Percentiles rank a stretch among this genome's conserved stretches.
Conservation (phyloP, 441 rosid species). For the Capsella rubella region DNA sequence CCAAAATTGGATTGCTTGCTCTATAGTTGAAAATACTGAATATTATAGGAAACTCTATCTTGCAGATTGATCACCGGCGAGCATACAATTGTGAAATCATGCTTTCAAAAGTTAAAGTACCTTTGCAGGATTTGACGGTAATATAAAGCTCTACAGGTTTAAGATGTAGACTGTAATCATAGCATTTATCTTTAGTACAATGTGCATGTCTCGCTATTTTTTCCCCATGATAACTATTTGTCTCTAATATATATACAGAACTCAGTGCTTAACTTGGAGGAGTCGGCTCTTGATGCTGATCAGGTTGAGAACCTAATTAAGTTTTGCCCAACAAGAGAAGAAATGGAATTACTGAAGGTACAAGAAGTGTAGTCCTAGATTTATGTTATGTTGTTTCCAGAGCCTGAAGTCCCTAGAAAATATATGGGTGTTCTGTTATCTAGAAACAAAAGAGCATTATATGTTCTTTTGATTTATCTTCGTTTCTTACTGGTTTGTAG, state of each 20-base stretch:
- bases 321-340: constrained; percentile 93
- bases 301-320: constrained; percentile 93
- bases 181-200: constrained; percentile 6
- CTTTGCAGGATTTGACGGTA: constrained; percentile 86
- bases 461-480: constrained; percentile 27
- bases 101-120: constrained; percentile 98
- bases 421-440: constrained; percentile 28
- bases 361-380: constrained; percentile 9
- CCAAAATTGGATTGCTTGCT: background rate
- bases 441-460: background rate
- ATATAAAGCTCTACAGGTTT: constrained; percentile 40
- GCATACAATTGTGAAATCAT: constrained; percentile 98
- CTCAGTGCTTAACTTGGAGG: constrained; percentile 81
- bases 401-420: background rate
- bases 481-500: constrained; percentile 50
- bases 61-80: constrained; percentile 92
- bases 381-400: background rate
- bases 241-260: constrained; percentile 52
- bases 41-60: constrained; percentile 19
- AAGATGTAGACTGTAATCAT: constrained; percentile 20
- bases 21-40: constrained; percentile 7
- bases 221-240: constrained; percentile 1
- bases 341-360: constrained; percentile 90
- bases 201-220: constrained; percentile 7
- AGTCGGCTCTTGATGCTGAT: constrained; percentile 80